A percentile compares a stretch with the other conserved stretches of the same genome.
These are phyloP conservation scores for Arthrinium puccinioides DNA, from an alignment of 2,329 filamentous ascomycete species.

Conservation along the genomic window DNA sequence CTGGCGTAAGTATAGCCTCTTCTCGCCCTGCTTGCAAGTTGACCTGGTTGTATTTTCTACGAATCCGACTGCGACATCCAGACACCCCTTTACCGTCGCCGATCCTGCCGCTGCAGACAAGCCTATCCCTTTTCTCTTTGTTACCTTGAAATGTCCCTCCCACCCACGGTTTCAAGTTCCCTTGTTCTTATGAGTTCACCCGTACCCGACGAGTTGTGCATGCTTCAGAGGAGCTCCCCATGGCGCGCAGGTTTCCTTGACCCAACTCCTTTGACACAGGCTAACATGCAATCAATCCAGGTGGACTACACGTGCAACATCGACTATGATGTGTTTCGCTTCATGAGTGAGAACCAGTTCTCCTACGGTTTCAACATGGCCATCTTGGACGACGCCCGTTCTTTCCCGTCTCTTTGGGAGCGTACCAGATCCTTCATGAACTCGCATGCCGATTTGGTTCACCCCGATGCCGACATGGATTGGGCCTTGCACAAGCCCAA, in stretches of 20 bases:
- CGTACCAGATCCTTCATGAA: conserved; percentile 38
- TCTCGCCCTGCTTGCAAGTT: too few relatives aligned
- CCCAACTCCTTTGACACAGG: too few relatives aligned
- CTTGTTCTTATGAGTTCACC: not conserved
- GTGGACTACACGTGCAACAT: conserved; percentile 52
- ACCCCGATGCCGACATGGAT: conserved; percentile 38
- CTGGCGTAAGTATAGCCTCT: conserved; percentile 52
- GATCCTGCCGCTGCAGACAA: not conserved
- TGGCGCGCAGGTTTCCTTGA: too few relatives aligned
- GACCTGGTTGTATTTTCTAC: too few relatives aligned
- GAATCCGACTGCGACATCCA: not conserved
- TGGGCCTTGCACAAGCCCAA: conserved; percentile 34
- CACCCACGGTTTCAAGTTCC: not conserved
- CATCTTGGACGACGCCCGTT: conserved; percentile 34
- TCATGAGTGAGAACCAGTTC: conserved; percentile 78
- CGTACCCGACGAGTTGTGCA: too few relatives aligned
- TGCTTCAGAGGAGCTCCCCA: too few relatives aligned
- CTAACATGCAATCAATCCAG: conserved; percentile 21
- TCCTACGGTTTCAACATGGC: conserved; percentile 62
- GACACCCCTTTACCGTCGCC: not conserved
- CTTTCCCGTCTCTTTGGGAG: conserved; percentile 36
- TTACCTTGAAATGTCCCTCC: too few relatives aligned
- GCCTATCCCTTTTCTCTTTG: too few relatives aligned
- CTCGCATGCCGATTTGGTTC: conserved; percentile 33
- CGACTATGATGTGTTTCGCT: conserved; percentile 79